Base-by-base conservation (phyloP, 129 eudicot species). In the Sambucus nigra region DNA sequence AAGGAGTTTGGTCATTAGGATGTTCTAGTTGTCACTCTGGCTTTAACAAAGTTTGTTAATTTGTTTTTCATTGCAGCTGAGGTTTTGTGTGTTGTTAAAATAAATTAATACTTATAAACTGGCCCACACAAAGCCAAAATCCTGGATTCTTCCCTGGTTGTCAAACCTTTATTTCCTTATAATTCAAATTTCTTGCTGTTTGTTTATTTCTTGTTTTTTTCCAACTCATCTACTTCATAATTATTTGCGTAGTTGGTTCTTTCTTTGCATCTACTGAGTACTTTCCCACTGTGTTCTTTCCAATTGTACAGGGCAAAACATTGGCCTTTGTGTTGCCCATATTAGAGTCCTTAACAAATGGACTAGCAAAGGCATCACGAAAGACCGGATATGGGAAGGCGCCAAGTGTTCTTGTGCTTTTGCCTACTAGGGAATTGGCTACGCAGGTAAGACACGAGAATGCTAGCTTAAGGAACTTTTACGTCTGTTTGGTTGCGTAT, bases 401-500 rank as follows among this genome's bases (percentile, higher is more conserved):
- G 31, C 98, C 98, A 12, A 76, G 86, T 35, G 86, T 91, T 60
- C 75, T 89, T 45, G 95, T 89, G 52, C 94, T 89, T 44, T 63
- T 89, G 54, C 98, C 98, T 39, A 89, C 98, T 10, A 71, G 98
- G 67, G 95, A 89, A 55, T 63, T 89, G 76, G 95, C 98, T 31
- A 73, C 77, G 15, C 95, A 89, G 81, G 97, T 87, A 83, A 22
- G 33, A n/a, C 50, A 0, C n/a, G 44, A 41, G 23, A 41, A 50
- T 20, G 13, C 13, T 35, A 15, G 42, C 3, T 7, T 35, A 2
- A 8, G 42, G n/a, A n/a, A n/a, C n/a, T n/a, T n/a, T n/a, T n/a
- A n/a, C n/a, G n/a, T n/a, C n/a, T n/a, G n/a, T n/a, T n/a, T n/a
- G n/a, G n/a, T n/a, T n/a, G n/a, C n/a, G n/a, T n/a, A n/a, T n/a